Evolutionary conservation across 129 eudicot genomes (phyloP).

Genomic region (Arctium minus): DNA sequence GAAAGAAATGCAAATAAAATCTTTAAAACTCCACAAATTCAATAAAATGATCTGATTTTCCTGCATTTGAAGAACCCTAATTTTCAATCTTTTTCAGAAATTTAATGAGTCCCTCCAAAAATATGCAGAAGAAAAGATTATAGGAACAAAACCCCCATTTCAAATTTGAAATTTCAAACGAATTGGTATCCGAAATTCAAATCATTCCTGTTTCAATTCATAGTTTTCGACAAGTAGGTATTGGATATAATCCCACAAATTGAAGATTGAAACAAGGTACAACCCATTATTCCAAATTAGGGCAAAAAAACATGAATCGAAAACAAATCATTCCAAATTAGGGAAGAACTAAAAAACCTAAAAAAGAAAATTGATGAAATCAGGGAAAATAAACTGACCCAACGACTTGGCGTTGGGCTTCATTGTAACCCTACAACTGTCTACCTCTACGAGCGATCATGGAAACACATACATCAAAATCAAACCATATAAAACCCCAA

Average conservation of each 20-base stretch:
- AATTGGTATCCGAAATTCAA: not conserved
- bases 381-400: conserved; percentile 40
- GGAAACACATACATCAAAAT: conserved; percentile 14
- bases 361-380: not conserved
- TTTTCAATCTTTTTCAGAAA: not conserved
- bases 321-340: not conserved
- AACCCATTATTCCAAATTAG: not conserved
- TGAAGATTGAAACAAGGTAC: not conserved
- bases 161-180: not conserved
- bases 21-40: not conserved
- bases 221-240: not conserved
- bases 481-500: too few relatives aligned
- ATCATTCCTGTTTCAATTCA: not conserved
- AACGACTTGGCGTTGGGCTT: conserved; percentile 74
- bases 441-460: conserved; percentile 75
- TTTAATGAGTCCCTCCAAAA: not conserved
- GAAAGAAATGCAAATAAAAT: not conserved
- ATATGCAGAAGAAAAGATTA: not conserved
- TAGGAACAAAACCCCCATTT: not conserved
- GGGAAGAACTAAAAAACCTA: not conserved
- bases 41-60: not conserved
- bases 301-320: not conserved
- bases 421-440: conserved; percentile 65
- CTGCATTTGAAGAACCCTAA: not conserved
- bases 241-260: not conserved